phyloP scores from a whole-genome alignment of 1,284 basidiomycete genomes.

The Puccinia horiana region DNA sequence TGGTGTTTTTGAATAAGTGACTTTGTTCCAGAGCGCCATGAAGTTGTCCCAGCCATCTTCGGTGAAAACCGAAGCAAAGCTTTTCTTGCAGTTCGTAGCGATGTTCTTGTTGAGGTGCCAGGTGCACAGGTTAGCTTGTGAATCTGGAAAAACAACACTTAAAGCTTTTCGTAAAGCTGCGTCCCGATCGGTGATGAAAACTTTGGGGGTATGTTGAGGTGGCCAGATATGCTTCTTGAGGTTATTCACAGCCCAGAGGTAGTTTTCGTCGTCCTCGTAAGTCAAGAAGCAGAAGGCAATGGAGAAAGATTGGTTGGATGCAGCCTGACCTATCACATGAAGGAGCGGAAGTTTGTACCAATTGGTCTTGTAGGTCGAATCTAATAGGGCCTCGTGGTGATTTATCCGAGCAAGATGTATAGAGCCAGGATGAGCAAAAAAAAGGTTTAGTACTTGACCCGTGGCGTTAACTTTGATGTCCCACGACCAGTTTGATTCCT shows the following conservation, averaged over 20 bases:
- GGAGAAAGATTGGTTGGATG: background rate
- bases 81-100: background rate
- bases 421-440: background rate
- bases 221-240: background rate
- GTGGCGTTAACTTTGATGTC: slow-evolving; percentile 4
- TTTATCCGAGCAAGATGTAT: slow-evolving; percentile 5
- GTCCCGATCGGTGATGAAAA: background rate
- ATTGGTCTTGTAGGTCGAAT: background rate
- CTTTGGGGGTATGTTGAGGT: background rate
- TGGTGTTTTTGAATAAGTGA: background rate
- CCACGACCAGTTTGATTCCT: background rate
- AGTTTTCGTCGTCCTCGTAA: background rate
- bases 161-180: background rate
- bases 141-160: background rate
- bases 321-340: background rate
- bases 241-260: slow-evolving; percentile 9
- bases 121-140: background rate
- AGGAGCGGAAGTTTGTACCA: background rate
- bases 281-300: slow-evolving; percentile 12
- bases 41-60: background rate
- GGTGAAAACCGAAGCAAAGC: background rate
- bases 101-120: background rate
- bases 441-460: background rate
- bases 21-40: background rate
- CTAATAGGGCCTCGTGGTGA: background rate